Conservation (phyloP, 495 filamentous ascomycete genomes). For the Penicillium herquei region DNA sequence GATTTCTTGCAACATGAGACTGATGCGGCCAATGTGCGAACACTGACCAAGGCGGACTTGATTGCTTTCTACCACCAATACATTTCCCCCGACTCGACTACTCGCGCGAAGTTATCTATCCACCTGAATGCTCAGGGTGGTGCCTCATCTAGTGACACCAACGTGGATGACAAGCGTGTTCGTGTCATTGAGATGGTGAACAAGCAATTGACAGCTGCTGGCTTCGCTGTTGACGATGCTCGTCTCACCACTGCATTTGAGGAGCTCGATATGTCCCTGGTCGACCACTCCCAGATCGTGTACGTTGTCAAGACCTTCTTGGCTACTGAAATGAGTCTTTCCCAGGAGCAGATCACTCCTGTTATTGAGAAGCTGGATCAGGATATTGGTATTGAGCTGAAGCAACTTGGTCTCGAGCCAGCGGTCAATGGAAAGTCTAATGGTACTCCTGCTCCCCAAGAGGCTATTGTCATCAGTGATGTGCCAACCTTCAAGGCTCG, state of each 20-base stretch:
- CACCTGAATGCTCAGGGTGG: conserved; percentile 75
- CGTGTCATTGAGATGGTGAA: conserved; percentile 48
- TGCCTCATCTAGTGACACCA: conserved; percentile 28
- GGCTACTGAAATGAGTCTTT: conserved; percentile 41
- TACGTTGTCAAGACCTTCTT: conserved; percentile 50
- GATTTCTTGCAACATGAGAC: conserved; percentile 81
- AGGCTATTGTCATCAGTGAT: conserved; percentile 61
- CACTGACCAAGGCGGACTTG: conserved; percentile 74
- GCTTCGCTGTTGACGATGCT: conserved; percentile 43
- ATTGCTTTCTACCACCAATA: conserved; percentile 74
- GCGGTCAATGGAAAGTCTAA: conserved; percentile 36
- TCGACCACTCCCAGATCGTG: conserved; percentile 43
- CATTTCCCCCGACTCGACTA: conserved; percentile 70
- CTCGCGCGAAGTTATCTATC: conserved; percentile 76
- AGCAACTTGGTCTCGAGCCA: conserved; percentile 40
- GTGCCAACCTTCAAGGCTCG: conserved; percentile 75
- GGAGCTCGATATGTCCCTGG: conserved; percentile 43
- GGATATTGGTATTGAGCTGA: conserved; percentile 36
- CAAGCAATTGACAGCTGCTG: conserved; percentile 52
- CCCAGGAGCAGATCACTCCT: conserved; percentile 38
- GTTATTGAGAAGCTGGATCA: conserved; percentile 47
- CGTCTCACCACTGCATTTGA: conserved; percentile 45
- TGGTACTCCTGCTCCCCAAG: conserved; percentile 21
- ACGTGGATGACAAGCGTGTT: conserved; percentile 52
- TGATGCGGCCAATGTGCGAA: conserved; percentile 72